A percentile compares a stretch with the other conserved stretches of the same genome.
Evolutionary conservation across 139 green algal species (phyloP).

Genomic region (Volvox africanus): DNA sequence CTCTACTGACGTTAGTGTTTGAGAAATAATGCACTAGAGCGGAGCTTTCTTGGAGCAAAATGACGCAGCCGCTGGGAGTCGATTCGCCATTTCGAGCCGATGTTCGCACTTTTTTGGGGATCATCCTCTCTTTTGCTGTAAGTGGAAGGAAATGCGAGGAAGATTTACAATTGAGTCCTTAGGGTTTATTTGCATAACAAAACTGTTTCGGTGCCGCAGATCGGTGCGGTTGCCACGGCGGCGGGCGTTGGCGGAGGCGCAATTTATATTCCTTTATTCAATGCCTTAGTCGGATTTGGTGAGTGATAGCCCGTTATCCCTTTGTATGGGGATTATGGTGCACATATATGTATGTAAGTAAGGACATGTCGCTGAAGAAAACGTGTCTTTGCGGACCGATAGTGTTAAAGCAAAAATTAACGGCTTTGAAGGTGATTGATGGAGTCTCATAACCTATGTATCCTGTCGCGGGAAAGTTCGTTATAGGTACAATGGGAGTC

Average conservation of each 20-base stretch:
- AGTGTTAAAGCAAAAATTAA: too few species aligned
- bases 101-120: neutral
- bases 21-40: too few species aligned
- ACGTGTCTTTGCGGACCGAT: too few species aligned
- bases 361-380: too few species aligned
- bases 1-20: too few species aligned
- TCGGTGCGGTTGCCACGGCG: slow-evolving; percentile 47
- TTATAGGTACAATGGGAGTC: too few species aligned
- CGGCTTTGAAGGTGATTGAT: too few species aligned
- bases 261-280: slow-evolving; percentile 69
- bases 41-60: neutral
- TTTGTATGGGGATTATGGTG: too few species aligned
- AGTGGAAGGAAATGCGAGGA: neutral
- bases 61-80: neutral
- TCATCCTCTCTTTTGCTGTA: neutral
- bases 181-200: neutral
- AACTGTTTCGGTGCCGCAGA: neutral
- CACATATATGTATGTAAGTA: too few species aligned
- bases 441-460: too few species aligned
- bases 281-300: slow-evolving; percentile 59
- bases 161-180: neutral
- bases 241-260: slow-evolving; percentile 62
- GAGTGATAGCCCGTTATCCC: neutral
- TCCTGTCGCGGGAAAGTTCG: too few species aligned
- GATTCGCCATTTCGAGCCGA: slow-evolving; percentile 20